These are phyloP conservation scores for Pleurotus djamor DNA, from an alignment of 768 basidiomycete genomes.

Conservation along the genomic window DNA sequence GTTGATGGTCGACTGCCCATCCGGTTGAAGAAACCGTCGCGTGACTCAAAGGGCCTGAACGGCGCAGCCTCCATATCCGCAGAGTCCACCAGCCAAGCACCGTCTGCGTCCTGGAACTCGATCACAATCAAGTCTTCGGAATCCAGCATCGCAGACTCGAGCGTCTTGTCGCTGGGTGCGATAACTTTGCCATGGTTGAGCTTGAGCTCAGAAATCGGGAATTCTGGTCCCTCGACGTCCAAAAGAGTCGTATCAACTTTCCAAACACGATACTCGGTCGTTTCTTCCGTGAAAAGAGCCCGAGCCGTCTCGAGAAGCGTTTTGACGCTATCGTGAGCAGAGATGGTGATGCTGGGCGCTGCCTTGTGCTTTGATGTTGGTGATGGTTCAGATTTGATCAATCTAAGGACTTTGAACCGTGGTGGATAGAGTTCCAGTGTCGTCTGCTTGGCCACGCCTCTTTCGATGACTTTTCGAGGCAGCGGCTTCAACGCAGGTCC, in stretches of 20 bases:
- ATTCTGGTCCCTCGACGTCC: slow-evolving; percentile 35
- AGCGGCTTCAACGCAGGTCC: slow-evolving; percentile 56
- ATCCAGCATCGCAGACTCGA: slow-evolving; percentile 59
- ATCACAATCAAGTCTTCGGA: slow-evolving; percentile 71
- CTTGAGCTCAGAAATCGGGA: slow-evolving; percentile 27
- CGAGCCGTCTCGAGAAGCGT: slow-evolving; percentile 47
- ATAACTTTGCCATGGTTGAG: slow-evolving; percentile 36
- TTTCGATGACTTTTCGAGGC: slow-evolving; percentile 64
- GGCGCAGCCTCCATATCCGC: slow-evolving; percentile 22
- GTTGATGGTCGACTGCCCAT: slow-evolving; percentile 24
- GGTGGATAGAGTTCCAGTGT: slow-evolving; percentile 75
- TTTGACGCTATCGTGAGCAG: slow-evolving; percentile 48
- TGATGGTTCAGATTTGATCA: slow-evolving; percentile 30
- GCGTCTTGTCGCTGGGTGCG: slow-evolving; percentile 40
- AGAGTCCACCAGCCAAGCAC: slow-evolving; percentile 54
- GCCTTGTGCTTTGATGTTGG: slow-evolving; percentile 19
- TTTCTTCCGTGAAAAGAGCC: slow-evolving; percentile 37
- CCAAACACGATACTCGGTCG: slow-evolving; percentile 61
- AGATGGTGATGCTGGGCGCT: slow-evolving; percentile 41
- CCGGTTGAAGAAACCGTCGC: slow-evolving; percentile 54
- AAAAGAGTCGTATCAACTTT: slow-evolving; percentile 34
- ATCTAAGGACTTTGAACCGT: slow-evolving; percentile 51
- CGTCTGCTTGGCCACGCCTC: slow-evolving; percentile 48
- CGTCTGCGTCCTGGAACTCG: slow-evolving; percentile 60
- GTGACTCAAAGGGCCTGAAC: slow-evolving; percentile 53